Conservation (phyloP, 495 filamentous ascomycete species). For the Neurospora pannonica region DNA sequence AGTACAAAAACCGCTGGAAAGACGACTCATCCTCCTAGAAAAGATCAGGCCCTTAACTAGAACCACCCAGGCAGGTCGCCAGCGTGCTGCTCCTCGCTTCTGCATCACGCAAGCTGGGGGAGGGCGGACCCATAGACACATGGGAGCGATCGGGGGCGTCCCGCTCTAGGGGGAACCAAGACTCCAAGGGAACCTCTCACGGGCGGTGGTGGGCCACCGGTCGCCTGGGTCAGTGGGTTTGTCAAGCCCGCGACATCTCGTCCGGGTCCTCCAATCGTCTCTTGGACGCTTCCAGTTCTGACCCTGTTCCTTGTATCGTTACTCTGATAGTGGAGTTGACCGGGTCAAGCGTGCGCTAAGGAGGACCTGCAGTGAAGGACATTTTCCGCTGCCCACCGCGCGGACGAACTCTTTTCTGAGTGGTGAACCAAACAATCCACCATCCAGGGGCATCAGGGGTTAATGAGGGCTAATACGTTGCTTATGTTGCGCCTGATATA, state of each 20-base stretch:
- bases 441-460: not conserved
- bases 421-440: not conserved
- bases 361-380: conserved; percentile 6
- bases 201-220: conserved; percentile 6
- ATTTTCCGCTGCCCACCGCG: conserved; percentile 8
- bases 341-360: conserved; percentile 13
- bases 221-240: conserved; percentile 3
- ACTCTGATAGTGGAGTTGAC: conserved; percentile 15
- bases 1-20: too few species aligned
- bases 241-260: not conserved
- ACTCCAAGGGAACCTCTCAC: conserved; percentile 5
- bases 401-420: not conserved
- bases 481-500: not conserved
- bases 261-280: not conserved
- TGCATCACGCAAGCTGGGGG: conserved; percentile 15
- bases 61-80: conserved; percentile 4
- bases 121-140: conserved; percentile 2
- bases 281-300: conserved; percentile 3
- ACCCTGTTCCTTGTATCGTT: conserved; percentile 15
- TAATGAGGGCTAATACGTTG: not conserved
- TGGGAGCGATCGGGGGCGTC: not conserved
- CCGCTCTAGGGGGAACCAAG: conserved; percentile 1
- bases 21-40: too few species aligned
- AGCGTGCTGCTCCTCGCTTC: conserved; percentile 1
- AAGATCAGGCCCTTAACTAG: too few species aligned